Conservation (phyloP, 208 protist species). For the Blastocrithidia nonstop region DNA sequence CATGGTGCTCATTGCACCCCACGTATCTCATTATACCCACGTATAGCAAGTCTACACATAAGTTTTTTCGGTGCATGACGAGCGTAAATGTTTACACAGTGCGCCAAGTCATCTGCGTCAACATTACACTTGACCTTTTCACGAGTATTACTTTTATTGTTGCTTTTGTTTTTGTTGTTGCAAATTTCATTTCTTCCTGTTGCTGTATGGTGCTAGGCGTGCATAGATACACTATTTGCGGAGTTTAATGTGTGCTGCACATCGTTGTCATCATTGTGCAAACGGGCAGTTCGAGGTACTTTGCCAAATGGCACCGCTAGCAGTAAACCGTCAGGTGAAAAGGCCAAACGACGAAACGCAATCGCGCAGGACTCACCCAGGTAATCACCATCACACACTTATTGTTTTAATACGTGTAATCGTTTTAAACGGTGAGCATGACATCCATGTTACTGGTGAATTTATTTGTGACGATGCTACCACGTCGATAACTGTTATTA, state of each 20-base stretch:
- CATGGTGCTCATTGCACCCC: conserved; percentile 70
- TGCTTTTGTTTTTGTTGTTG: background rate
- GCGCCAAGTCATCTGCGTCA: conserved; percentile 35
- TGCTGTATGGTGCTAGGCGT: conserved; percentile 2
- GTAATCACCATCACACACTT: conserved; percentile 42
- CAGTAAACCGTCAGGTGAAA: conserved; percentile 64
- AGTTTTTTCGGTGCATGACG: conserved; percentile 41
- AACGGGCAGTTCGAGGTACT: conserved; percentile 5
- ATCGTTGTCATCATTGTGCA: conserved; percentile 10
- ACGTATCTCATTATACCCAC: conserved; percentile 56
- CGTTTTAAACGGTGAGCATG: conserved; percentile 6
- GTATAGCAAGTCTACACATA: conserved; percentile 32
- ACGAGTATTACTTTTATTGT: background rate
- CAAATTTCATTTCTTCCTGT: background rate
- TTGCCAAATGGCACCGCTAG: conserved; percentile 74
- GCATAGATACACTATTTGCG: background rate
- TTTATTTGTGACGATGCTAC: background rate
- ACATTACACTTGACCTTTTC: background rate
- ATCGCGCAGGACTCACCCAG: conserved; percentile 60
- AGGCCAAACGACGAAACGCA: conserved; percentile 56
- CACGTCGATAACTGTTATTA: background rate
- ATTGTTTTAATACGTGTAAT: conserved; percentile 42
- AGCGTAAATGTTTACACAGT: conserved; percentile 70
- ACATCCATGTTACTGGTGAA: background rate
- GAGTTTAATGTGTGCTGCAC: conserved; percentile 2